Conservation (phyloP, 768 basidiomycete species). For the Lentinus brumalis region DNA sequence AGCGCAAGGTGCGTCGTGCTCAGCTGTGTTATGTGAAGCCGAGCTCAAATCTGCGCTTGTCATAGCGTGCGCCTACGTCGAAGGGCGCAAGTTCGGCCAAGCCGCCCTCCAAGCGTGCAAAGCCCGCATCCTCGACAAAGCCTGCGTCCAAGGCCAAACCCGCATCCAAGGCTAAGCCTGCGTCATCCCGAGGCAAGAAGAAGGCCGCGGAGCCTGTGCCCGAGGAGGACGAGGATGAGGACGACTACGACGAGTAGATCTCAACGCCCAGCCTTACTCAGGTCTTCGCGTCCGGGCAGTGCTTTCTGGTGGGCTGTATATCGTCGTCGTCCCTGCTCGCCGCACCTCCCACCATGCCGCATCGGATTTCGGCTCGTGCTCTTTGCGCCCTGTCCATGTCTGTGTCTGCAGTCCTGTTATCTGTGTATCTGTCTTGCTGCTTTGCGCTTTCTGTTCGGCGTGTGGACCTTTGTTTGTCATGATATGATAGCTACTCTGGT, state of each 20-base stretch:
- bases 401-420: too few relatives aligned
- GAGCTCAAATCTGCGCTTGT: background rate
- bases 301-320: background rate
- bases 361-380: too few relatives aligned
- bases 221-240: constrained; percentile 26
- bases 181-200: constrained; percentile 27
- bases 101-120: constrained; percentile 25
- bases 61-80: constrained; percentile 25
- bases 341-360: too few relatives aligned
- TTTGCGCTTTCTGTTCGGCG: background rate
- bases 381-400: too few relatives aligned
- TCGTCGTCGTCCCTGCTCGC: too few relatives aligned
- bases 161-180: constrained; percentile 23
- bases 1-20: constrained; percentile 61
- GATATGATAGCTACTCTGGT: constrained; percentile 7
- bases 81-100: constrained; percentile 19
- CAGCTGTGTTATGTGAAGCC: background rate
- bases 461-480: constrained; percentile 11
- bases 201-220: constrained; percentile 20
- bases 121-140: constrained; percentile 22
- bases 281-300: constrained; percentile 5
- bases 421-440: too few relatives aligned
- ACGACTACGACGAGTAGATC: constrained; percentile 13
- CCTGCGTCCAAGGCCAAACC: constrained; percentile 17
- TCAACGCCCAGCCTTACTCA: background rate